These are phyloP conservation scores for Xylariaceae sp. DNA, from an alignment of 2,329 filamentous ascomycete genomes.

Conservation along the genomic window DNA sequence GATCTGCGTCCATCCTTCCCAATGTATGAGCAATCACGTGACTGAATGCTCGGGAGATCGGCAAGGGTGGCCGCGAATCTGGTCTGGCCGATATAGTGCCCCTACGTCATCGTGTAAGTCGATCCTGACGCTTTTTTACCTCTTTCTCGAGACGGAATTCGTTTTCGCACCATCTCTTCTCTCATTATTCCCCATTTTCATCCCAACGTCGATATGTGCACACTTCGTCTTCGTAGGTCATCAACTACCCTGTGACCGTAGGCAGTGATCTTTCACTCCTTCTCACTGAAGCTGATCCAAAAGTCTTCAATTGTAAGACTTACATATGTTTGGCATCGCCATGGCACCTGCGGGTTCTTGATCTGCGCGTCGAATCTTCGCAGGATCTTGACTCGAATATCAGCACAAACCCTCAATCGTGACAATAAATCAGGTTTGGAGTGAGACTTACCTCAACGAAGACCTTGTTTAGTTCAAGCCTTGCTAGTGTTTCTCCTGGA, in stretches of 20 bases:
- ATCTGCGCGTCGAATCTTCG: constrained; percentile 25
- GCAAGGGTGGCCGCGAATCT: background rate
- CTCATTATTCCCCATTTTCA: background rate
- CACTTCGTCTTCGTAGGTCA: too few species aligned
- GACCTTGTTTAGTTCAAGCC: constrained; percentile 26
- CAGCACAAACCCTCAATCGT: too few species aligned
- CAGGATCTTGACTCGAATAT: constrained; percentile 17
- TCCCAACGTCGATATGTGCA: too few species aligned
- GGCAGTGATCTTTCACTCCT: background rate
- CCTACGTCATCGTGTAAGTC: too few species aligned
- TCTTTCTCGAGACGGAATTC: background rate
- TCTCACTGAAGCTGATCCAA: constrained; percentile 19
- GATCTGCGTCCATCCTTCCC: background rate
- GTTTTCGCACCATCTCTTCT: background rate
- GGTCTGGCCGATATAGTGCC: background rate
- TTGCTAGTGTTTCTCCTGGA: constrained; percentile 25
- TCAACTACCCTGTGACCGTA: too few species aligned
- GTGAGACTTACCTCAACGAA: constrained; percentile 15
- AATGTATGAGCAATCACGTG: background rate
- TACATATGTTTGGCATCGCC: constrained; percentile 20
- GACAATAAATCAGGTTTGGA: too few species aligned
- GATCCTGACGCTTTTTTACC: background rate
- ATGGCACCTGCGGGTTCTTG: constrained; percentile 22
- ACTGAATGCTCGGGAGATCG: background rate
- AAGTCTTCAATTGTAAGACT: constrained; percentile 25